phyloP scores from a whole-genome alignment of 202 grass and related monocot genomes.

The Schoenoplectus triqueter region DNA sequence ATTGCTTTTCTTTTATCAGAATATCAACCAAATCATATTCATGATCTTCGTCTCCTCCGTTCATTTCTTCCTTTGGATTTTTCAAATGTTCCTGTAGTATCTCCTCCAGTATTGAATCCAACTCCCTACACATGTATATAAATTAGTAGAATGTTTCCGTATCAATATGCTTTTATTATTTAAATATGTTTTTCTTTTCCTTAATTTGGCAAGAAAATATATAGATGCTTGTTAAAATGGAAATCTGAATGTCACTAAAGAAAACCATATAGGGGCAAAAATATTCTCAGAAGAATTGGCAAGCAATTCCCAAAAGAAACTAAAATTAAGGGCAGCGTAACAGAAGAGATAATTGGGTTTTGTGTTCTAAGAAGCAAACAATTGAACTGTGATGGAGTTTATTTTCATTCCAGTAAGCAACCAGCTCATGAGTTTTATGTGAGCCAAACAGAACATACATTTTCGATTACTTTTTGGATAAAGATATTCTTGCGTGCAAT shows the following conservation, averaged over 20 bases:
- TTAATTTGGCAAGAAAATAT: neutral
- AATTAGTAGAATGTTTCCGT: neutral
- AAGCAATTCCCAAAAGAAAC: neutral
- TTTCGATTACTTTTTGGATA: neutral
- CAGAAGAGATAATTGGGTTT: neutral
- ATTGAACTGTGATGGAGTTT: neutral
- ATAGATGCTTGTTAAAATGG: neutral
- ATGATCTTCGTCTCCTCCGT: neutral
- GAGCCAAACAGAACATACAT: neutral
- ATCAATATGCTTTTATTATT: neutral
- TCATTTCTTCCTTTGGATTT: constrained; percentile 15
- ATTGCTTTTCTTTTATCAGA: constrained; percentile 38
- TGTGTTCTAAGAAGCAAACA: neutral
- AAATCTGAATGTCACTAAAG: neutral
- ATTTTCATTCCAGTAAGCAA: constrained; percentile 9
- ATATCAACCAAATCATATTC: constrained; percentile 34
- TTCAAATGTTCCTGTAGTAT: constrained; percentile 38
- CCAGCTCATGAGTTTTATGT: constrained; percentile 5
- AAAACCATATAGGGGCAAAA: neutral
- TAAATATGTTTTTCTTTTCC: too few relatives aligned
- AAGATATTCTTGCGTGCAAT: constrained; percentile 8
- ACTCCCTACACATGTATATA: neutral
- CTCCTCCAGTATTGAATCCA: constrained; percentile 37
- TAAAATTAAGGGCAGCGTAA: neutral
- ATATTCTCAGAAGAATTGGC: neutral